A percentile compares a stretch with the other conserved stretches of the same genome.
Evolutionary conservation across 164 flowering plant genomes (phyloP).

Genomic region (Warburgia ugandensis): DNA sequence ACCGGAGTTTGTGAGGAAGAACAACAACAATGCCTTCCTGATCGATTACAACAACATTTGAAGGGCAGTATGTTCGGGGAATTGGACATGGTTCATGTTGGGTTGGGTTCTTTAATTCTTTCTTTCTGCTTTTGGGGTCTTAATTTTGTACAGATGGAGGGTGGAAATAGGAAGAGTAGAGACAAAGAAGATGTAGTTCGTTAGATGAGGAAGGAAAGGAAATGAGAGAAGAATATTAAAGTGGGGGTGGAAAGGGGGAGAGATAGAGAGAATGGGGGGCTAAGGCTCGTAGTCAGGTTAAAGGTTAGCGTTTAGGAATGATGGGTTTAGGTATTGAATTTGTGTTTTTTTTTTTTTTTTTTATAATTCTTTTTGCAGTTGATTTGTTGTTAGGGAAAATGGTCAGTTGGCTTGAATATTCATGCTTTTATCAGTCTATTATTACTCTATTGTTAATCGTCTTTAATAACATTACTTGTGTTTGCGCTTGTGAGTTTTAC

Average conservation of each 20-base stretch:
- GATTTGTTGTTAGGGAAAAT: slow-evolving; percentile 37
- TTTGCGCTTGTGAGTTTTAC: no score
- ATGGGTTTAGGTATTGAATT: slow-evolving; percentile 20
- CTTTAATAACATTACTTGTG: no score
- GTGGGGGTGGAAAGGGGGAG: neutral
- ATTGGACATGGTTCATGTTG: neutral
- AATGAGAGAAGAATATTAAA: neutral
- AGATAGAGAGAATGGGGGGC: neutral
- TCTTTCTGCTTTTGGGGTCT: neutral
- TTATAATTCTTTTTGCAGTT: slow-evolving; percentile 86
- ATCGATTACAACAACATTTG: slow-evolving; percentile 10
- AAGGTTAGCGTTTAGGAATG: slow-evolving; percentile 6
- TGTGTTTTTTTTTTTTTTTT: slow-evolving; percentile 39
- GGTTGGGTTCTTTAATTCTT: neutral
- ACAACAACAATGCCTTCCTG: neutral
- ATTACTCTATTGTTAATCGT: no score
- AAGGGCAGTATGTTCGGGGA: no score
- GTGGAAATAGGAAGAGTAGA: neutral
- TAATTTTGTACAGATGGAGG: slow-evolving; percentile 4
- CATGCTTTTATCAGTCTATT: no score
- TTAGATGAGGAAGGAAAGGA: neutral
- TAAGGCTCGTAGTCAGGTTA: neutral
- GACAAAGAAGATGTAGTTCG: no score
- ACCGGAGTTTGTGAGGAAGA: slow-evolving; percentile 11
- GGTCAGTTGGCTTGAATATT: no score